A percentile compares a stretch with the other conserved stretches of the same genome.
Evolutionary conservation across 140 eudicot species (phyloP).

Genomic region (Erigeron philadelphicus): DNA sequence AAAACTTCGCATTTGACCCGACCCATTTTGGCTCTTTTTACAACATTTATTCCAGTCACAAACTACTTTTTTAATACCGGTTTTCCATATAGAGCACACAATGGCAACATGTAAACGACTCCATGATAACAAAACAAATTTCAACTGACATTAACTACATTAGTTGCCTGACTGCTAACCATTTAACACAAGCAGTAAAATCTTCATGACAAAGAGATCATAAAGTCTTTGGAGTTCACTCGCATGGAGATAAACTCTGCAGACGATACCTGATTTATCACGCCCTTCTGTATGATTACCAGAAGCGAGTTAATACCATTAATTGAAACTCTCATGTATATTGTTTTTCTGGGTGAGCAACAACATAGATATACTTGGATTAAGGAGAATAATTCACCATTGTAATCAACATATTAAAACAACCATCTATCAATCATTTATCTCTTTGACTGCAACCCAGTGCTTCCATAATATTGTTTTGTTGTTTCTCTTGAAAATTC

Average conservation of each 20-base stretch:
- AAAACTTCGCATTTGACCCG: too few species aligned
- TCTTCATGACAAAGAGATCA: constrained; percentile 7
- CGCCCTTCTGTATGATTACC: background rate
- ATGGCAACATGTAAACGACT: too few species aligned
- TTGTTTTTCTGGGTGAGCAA: constrained; percentile 6
- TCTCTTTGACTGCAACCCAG: constrained; percentile 74
- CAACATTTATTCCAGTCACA: too few species aligned
- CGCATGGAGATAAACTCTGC: constrained; percentile 13
- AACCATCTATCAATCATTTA: constrained; percentile 16
- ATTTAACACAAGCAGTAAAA: background rate
- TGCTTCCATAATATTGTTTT: constrained; percentile 79
- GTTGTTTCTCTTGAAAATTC: constrained; percentile 82
- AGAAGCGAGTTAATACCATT: background rate
- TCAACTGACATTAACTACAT: background rate
- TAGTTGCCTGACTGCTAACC: background rate
- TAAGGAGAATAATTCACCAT: background rate
- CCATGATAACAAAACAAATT: too few species aligned
- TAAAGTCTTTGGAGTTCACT: background rate
- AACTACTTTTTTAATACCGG: too few species aligned
- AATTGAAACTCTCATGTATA: background rate
- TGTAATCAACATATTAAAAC: background rate
- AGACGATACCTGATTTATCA: constrained; percentile 1
- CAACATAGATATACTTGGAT: constrained; percentile 3
- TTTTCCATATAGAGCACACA: too few species aligned
- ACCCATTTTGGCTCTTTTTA: too few species aligned